Percentiles rank a stretch among this genome's conserved stretches.
These are phyloP conservation scores for Fusarium subglutinans DNA, from an alignment of 2,329 filamentous ascomycete species.

Conservation along the genomic window DNA sequence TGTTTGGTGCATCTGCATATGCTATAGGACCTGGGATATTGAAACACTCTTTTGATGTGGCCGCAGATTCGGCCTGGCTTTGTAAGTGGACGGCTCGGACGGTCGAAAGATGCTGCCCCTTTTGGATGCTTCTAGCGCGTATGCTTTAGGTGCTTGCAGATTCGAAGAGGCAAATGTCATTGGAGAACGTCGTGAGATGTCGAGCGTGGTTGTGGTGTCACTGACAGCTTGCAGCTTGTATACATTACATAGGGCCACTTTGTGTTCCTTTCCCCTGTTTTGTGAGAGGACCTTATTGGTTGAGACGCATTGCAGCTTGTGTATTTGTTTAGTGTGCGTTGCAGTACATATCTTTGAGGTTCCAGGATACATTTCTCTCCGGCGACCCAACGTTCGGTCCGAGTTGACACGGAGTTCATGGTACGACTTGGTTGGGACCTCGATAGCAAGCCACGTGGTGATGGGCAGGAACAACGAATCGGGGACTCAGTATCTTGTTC, in stretches of 20 bases:
- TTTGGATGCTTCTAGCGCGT: conserved; percentile 4
- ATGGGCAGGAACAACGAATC: background rate
- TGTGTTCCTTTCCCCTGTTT: background rate
- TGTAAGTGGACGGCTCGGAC: background rate
- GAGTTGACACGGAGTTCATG: background rate
- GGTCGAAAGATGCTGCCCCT: conserved; percentile 17
- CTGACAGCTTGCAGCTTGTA: conserved; percentile 1
- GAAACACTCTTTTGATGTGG: background rate
- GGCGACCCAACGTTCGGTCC: background rate
- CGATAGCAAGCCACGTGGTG: background rate
- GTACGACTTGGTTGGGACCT: background rate
- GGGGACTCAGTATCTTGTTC: background rate
- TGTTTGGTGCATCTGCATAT: conserved; percentile 2
- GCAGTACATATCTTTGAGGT: background rate
- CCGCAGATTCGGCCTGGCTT: background rate
- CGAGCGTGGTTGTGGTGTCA: background rate
- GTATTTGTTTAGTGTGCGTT: background rate
- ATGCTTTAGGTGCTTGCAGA: background rate
- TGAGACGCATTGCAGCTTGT: background rate
- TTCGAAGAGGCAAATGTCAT: background rate
- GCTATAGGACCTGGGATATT: background rate
- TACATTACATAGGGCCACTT: background rate
- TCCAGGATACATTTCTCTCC: background rate
- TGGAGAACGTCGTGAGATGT: background rate
- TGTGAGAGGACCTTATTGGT: background rate